phyloP scores from a whole-genome alignment of 768 basidiomycete genomes.

The Macrocybe gigantea region DNA sequence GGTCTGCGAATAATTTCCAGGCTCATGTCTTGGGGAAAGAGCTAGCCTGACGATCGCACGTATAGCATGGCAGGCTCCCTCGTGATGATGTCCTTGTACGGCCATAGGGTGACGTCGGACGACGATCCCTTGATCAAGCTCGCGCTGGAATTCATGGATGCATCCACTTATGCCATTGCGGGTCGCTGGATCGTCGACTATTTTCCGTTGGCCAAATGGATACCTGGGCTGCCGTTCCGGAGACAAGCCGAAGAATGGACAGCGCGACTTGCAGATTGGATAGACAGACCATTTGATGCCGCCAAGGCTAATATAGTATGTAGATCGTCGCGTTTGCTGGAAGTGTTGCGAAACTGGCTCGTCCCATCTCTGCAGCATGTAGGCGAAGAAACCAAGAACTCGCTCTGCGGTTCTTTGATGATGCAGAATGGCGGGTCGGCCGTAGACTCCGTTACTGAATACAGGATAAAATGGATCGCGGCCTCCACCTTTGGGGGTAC shows the following conservation, averaged over 20 bases:
- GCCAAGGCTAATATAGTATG: conserved; percentile 12
- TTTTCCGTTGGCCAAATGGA: conserved; percentile 10
- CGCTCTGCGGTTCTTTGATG: conserved; percentile 12
- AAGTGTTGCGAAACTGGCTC: neutral
- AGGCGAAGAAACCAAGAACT: conserved; percentile 13
- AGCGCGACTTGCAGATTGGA: conserved; percentile 11
- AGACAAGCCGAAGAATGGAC: conserved; percentile 11
- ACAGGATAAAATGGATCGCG: conserved; percentile 14
- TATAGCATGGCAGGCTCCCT: conserved; percentile 7
- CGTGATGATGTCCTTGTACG: conserved; percentile 23
- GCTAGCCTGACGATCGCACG: neutral
- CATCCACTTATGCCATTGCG: conserved; percentile 11
- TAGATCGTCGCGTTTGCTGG: neutral
- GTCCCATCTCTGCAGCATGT: conserved; percentile 5
- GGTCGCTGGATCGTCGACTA: conserved; percentile 13
- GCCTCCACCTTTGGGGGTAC: conserved; percentile 12
- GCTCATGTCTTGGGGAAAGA: neutral
- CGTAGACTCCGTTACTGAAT: conserved; percentile 10
- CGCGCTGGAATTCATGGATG: conserved; percentile 16
- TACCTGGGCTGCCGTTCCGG: conserved; percentile 7
- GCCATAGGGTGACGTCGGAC: conserved; percentile 21
- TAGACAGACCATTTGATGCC: conserved; percentile 10
- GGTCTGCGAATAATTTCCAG: conserved; percentile 11
- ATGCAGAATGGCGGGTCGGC: conserved; percentile 10
- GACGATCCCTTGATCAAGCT: conserved; percentile 32